Evolutionary conservation across 106 monocot species (phyloP).

Genomic region (Platanthera guangdongensis): DNA sequence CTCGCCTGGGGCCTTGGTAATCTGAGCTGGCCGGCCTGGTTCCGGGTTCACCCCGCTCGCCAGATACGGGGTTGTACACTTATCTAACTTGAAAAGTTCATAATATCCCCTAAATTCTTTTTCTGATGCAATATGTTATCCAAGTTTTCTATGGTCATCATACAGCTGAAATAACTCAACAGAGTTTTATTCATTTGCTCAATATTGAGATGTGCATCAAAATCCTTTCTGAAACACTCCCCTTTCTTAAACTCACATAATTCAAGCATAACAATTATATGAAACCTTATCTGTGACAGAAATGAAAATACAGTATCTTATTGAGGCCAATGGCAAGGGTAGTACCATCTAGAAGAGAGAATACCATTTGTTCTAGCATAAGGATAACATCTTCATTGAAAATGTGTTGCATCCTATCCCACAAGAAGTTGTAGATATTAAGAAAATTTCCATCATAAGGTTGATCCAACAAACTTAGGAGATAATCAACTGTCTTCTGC

Average conservation of each 20-base stretch:
- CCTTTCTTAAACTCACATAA: slow-evolving; percentile 90
- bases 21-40: too few relatives aligned
- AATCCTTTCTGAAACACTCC: slow-evolving; percentile 89
- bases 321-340: not conserved
- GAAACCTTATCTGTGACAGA: slow-evolving; percentile 76
- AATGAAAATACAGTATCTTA: slow-evolving; percentile 4
- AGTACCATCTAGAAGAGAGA: not conserved
- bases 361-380: slow-evolving; percentile 98
- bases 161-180: slow-evolving; percentile 99
- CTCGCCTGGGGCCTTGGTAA: too few relatives aligned
- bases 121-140: slow-evolving; percentile 51
- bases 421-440: slow-evolving; percentile 85
- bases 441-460: slow-evolving; percentile 73
- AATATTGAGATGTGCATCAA: slow-evolving; percentile 98
- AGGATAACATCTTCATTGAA: slow-evolving; percentile 74
- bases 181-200: slow-evolving; percentile 98
- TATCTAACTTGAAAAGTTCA: slow-evolving; percentile 92
- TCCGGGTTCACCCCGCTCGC: too few relatives aligned
- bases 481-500: slow-evolving; percentile 83
- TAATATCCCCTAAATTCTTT: slow-evolving; percentile 97
- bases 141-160: slow-evolving; percentile 81
- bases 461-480: slow-evolving; percentile 69
- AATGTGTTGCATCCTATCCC: slow-evolving; percentile 99
- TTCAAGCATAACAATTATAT: slow-evolving; percentile 96
- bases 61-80: too few relatives aligned